phyloP scores from a whole-genome alignment of 805 yeast species.

The Spathaspora boniae region DNA sequence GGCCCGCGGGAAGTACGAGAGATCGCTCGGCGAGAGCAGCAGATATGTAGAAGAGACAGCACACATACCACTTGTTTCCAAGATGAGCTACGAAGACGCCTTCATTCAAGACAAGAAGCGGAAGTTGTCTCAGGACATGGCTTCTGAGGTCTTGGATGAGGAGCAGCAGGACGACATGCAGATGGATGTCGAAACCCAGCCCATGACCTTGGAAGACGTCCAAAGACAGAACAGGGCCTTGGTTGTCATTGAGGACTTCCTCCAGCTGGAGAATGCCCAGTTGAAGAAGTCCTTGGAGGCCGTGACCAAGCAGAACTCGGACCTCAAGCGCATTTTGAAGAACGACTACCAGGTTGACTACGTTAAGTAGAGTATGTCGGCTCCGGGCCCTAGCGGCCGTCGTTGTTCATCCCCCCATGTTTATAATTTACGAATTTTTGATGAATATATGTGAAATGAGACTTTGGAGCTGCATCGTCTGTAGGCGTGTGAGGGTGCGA shows the following conservation, averaged over 20 bases:
- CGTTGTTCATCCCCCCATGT: constrained; percentile 1
- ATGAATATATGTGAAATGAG: too few species aligned
- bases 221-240: constrained; percentile 9
- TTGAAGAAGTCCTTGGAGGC: constrained; percentile 6
- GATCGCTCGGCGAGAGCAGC: too few species aligned
- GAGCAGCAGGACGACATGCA: constrained; percentile 8
- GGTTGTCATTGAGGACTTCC: constrained; percentile 8
- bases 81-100: constrained; percentile 11
- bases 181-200: constrained; percentile 3
- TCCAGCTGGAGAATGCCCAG: constrained; percentile 8
- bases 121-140: constrained; percentile 9
- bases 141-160: constrained; percentile 4
- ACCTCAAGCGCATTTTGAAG: constrained; percentile 8
- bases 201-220: constrained; percentile 8
- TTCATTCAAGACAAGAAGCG: constrained; percentile 11
- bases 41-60: too few species aligned
- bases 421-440: too few species aligned
- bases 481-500: too few species aligned
- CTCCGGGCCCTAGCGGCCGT: constrained; percentile 1
- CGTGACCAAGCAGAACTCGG: constrained; percentile 9
- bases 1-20: too few species aligned
- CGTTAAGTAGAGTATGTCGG: too few species aligned
- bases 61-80: too few species aligned
- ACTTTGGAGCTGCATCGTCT: too few species aligned
- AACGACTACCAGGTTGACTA: constrained; percentile 10